Percentiles rank a stretch among this genome's conserved stretches.
These are phyloP conservation scores for Pyronema domesticum DNA, from an alignment of 495 filamentous ascomycete species.

Conservation along the genomic window DNA sequence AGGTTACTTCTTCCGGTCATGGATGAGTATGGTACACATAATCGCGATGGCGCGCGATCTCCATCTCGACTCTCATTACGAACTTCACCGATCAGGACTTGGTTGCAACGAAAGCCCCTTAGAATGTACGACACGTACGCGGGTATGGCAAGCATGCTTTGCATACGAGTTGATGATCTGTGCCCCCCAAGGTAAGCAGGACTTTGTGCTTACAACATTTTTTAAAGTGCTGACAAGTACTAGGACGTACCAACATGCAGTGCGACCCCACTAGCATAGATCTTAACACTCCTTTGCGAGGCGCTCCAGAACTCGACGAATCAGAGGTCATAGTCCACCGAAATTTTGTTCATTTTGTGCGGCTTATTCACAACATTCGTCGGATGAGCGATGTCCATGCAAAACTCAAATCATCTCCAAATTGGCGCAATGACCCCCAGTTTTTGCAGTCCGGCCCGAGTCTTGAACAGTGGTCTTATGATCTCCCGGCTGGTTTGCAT, in stretches of 20 bases:
- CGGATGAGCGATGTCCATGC: constrained; percentile 57
- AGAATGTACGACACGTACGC: constrained; percentile 68
- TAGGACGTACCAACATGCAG: constrained; percentile 22
- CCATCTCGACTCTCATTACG: constrained; percentile 73
- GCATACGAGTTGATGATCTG: constrained; percentile 85
- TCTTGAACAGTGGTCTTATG: constrained; percentile 55
- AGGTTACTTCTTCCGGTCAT: constrained; percentile 93
- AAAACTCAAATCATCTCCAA: constrained; percentile 50
- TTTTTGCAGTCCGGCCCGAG: constrained; percentile 61
- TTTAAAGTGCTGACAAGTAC: not conserved
- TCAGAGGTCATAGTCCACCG: constrained; percentile 60
- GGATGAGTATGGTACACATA: constrained; percentile 88
- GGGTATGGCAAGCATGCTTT: constrained; percentile 84
- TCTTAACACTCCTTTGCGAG: constrained; percentile 41
- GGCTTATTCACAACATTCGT: constrained; percentile 60
- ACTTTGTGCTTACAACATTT: not conserved
- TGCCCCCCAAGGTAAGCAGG: constrained; percentile 63
- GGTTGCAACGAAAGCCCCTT: constrained; percentile 46
- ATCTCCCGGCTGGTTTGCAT: constrained; percentile 62
- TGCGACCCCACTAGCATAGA: constrained; percentile 43
- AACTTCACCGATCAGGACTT: constrained; percentile 51
- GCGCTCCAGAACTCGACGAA: constrained; percentile 49
- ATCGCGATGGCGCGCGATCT: constrained; percentile 88
- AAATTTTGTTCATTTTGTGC: constrained; percentile 65
- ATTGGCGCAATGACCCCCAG: constrained; percentile 77